Conservation (phyloP, 2,329 filamentous ascomycete genomes). For the Cordyceps farinosa region DNA sequence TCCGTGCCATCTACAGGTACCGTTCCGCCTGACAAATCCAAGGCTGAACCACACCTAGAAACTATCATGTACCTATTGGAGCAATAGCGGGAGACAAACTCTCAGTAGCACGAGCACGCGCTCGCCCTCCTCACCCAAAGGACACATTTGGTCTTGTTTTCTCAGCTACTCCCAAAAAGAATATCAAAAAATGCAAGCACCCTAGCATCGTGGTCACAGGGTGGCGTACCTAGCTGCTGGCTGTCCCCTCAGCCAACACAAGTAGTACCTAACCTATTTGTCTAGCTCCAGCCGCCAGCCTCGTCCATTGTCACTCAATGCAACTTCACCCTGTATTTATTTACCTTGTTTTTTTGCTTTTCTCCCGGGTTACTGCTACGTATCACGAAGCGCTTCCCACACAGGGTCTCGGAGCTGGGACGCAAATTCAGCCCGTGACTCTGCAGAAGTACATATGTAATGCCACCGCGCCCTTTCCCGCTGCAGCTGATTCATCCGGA, state of each 20-base stretch:
- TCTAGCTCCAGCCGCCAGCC: not conserved
- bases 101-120: no score
- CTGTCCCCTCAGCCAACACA: no score
- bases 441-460: no score
- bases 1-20: not conserved
- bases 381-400: not conserved
- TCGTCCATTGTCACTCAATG: not conserved
- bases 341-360: no score
- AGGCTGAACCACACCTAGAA: not conserved
- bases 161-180: no score
- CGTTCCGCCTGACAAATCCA: slow-evolving; percentile 11
- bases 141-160: not conserved
- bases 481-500: not conserved
- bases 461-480: not conserved
- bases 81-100: not conserved
- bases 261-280: no score
- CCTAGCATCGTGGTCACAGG: no score
- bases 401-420: not conserved
- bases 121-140: not conserved
- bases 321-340: not conserved
- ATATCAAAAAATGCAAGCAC: no score
- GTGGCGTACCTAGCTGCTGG: no score
- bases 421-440: not conserved
- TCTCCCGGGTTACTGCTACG: not conserved
- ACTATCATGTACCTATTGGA: not conserved